These are phyloP conservation scores for Exophiala dermatitidis DNA, from an alignment of 2,329 filamentous ascomycete genomes.

Conservation along the genomic window DNA sequence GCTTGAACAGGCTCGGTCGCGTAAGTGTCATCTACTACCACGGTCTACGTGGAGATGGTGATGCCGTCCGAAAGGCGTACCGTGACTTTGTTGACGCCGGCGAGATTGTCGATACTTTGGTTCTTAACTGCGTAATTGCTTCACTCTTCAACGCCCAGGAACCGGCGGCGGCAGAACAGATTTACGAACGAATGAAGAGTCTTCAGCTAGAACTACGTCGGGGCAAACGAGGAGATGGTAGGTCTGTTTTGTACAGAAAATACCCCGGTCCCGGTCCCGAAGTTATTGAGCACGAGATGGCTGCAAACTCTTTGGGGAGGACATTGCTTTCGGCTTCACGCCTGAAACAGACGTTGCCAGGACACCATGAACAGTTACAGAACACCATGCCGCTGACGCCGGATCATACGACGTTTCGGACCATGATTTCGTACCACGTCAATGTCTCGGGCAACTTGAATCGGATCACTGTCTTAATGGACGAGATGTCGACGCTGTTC, in stretches of 20 bases:
- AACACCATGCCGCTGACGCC: conserved; percentile 60
- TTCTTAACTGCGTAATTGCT: conserved; percentile 78
- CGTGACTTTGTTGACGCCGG: conserved; percentile 73
- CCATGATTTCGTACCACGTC: conserved; percentile 70
- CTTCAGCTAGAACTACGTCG: conserved; percentile 40
- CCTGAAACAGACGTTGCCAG: conserved; percentile 44
- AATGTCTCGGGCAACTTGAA: conserved; percentile 62
- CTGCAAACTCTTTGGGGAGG: conserved; percentile 39
- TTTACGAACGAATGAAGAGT: conserved; percentile 78
- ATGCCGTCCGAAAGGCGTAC: conserved; percentile 69
- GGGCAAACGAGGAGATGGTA: conserved; percentile 31
- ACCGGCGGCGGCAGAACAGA: conserved; percentile 64
- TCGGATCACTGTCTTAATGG: conserved; percentile 62
- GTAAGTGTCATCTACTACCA: conserved; percentile 77
- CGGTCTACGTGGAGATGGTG: conserved; percentile 65
- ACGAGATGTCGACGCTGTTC: conserved; percentile 67
- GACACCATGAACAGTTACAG: conserved; percentile 57
- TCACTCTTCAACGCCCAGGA: conserved; percentile 72
- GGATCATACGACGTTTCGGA: conserved; percentile 69
- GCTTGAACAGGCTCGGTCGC: conserved; percentile 71
- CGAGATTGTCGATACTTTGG: conserved; percentile 79
- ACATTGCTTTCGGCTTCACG: conserved; percentile 42
- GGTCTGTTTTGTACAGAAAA: conserved; percentile 20
- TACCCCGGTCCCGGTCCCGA: conserved; percentile 33
- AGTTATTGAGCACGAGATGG: conserved; percentile 37